A percentile compares a stretch with the other conserved stretches of the same genome.
These are phyloP conservation scores for Fistulifera pelliculosa DNA, from an alignment of 108 stramenopile genomes.

Conservation along the genomic window DNA sequence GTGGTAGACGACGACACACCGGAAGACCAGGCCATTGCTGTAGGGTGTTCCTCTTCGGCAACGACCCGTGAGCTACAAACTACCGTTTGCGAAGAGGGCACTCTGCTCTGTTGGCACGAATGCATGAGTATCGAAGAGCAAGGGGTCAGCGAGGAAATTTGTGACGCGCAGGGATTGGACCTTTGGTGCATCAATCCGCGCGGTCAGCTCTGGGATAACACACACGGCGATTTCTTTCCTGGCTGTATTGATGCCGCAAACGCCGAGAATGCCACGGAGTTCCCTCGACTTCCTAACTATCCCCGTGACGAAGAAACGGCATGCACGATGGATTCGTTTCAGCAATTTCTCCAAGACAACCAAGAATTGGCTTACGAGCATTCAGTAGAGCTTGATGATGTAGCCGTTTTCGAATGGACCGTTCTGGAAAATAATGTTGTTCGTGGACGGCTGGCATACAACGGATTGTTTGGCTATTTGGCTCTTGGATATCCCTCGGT, in stretches of 20 bases:
- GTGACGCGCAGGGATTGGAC: conserved; percentile 33
- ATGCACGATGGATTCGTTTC: neutral
- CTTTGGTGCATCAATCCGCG: conserved; percentile 55
- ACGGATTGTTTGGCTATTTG: conserved; percentile 46
- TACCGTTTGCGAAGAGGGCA: conserved; percentile 37
- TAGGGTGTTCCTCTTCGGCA: conserved; percentile 31
- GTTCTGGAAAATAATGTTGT: neutral
- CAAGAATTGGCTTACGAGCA: neutral
- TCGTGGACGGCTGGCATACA: conserved; percentile 18
- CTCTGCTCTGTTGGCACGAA: conserved; percentile 72
- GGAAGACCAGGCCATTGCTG: conserved; percentile 4
- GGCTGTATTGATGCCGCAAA: conserved; percentile 7
- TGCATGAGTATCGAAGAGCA: conserved; percentile 52
- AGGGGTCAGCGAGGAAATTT: conserved; percentile 34
- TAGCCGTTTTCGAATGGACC: neutral
- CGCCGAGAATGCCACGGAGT: neutral
- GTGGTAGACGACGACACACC: conserved; percentile 22
- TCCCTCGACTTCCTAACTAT: neutral
- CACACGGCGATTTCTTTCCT: conserved; percentile 20
- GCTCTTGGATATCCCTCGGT: conserved; percentile 35
- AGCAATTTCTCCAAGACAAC: neutral
- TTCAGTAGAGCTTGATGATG: neutral
- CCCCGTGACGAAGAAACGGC: neutral
- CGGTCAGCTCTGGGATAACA: conserved; percentile 29
- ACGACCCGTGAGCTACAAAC: conserved; percentile 28